phyloP scores from a whole-genome alignment of 768 basidiomycete genomes.

The Flagelloscypha sp. region DNA sequence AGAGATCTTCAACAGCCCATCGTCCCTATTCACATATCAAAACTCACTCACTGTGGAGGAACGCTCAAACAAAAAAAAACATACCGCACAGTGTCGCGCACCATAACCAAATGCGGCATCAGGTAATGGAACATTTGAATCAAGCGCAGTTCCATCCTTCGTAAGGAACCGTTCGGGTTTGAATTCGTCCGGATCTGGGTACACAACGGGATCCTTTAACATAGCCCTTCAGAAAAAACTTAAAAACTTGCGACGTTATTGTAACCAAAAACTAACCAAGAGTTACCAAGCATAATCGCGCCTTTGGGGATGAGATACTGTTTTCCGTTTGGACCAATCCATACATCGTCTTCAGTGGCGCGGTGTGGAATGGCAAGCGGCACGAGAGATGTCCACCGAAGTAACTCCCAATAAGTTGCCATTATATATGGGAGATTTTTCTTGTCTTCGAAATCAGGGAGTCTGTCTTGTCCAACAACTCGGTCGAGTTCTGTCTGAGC shows the following conservation, averaged over 20 bases:
- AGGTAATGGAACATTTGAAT: constrained; percentile 19
- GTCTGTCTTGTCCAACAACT: constrained; percentile 6
- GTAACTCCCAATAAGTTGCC: constrained; percentile 9
- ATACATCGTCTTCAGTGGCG: constrained; percentile 13
- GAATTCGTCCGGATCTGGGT: constrained; percentile 32
- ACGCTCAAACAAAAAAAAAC: too few species aligned
- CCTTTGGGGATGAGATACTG: constrained; percentile 18
- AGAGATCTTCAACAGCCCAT: too few species aligned
- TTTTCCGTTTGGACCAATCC: too few species aligned
- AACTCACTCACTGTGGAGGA: too few species aligned
- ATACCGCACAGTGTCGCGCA: constrained; percentile 10
- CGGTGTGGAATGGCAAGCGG: constrained; percentile 12
- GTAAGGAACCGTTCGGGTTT: constrained; percentile 33
- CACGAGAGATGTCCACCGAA: constrained; percentile 9
- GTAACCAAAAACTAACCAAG: constrained; percentile 8
- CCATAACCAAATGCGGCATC: constrained; percentile 26
- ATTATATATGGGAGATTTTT: constrained; percentile 11
- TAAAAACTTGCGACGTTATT: too few species aligned
- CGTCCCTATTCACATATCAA: too few species aligned
- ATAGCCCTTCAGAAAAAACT: constrained; percentile 18
- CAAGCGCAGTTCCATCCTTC: constrained; percentile 16
- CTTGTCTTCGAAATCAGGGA: constrained; percentile 13
- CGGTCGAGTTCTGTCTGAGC: constrained; percentile 14
- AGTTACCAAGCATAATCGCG: constrained; percentile 14
- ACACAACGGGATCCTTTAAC: constrained; percentile 23